phyloP scores from a whole-genome alignment of 352 stramenopile species.

The Globisporangium middletonii region DNA sequence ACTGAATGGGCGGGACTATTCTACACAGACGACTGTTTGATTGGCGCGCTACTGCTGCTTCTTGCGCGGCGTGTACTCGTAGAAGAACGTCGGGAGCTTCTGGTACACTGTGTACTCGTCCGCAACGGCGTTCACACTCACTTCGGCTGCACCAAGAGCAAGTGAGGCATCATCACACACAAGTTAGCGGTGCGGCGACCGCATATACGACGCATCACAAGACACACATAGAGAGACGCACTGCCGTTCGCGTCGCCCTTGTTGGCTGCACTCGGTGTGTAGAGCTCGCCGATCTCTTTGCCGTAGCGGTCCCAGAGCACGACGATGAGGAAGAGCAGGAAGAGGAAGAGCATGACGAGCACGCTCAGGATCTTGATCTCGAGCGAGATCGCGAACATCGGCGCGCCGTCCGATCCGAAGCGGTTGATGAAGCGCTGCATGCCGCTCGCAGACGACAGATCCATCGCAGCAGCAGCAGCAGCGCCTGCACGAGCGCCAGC shows the following conservation, averaged over 20 bases:
- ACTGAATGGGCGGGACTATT: not conserved
- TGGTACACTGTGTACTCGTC: constrained; percentile 84
- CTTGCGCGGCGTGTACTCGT: constrained; percentile 81
- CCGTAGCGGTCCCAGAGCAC: constrained; percentile 82
- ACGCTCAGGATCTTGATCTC: constrained; percentile 68
- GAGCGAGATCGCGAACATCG: constrained; percentile 31
- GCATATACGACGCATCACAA: constrained; percentile 1
- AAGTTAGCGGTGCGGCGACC: too few relatives aligned
- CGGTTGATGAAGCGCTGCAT: constrained; percentile 17
- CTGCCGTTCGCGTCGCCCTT: constrained; percentile 22
- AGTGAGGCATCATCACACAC: not conserved
- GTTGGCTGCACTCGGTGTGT: constrained; percentile 34
- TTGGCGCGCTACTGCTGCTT: constrained; percentile 22
- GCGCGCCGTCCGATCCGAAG: constrained; percentile 17
- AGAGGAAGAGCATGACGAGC: constrained; percentile 64
- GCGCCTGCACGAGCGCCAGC: constrained; percentile 18
- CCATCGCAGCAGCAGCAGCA: constrained; percentile 10
- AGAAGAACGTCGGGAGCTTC: constrained; percentile 84
- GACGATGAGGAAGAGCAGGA: constrained; percentile 75
- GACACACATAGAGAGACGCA: constrained; percentile 2
- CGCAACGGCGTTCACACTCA: constrained; percentile 61
- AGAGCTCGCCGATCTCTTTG: constrained; percentile 79
- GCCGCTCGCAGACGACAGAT: constrained; percentile 18
- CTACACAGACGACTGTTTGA: not conserved
- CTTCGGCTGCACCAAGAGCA: constrained; percentile 16